These are phyloP conservation scores for Pseudomonodictys pantanalensis DNA, from an alignment of 495 filamentous ascomycete genomes.

Conservation along the genomic window DNA sequence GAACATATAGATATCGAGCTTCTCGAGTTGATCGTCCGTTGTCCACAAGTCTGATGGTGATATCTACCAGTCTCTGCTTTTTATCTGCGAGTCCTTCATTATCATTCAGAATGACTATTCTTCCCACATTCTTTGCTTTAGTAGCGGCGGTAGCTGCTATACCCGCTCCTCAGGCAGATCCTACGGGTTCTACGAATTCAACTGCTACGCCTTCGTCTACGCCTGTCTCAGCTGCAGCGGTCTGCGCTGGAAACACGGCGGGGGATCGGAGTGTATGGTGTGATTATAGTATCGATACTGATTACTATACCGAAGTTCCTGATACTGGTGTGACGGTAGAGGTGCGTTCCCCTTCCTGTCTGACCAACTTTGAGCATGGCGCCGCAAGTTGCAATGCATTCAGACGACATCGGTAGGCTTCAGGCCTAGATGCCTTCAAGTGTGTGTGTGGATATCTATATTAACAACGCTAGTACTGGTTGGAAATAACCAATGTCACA, in stretches of 20 bases:
- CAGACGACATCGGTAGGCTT: too few species aligned
- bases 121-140: constrained; percentile 1
- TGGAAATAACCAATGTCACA: constrained; percentile 22
- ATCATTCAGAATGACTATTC: constrained; percentile 7
- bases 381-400: too few species aligned
- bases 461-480: constrained; percentile 20
- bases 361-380: too few species aligned
- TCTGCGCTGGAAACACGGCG: constrained; percentile 18
- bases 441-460: too few species aligned
- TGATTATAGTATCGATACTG: constrained; percentile 25
- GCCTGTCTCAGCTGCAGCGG: constrained; percentile 1
- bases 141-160: constrained; percentile 8
- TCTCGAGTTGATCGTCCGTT: too few species aligned
- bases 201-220: constrained; percentile 1
- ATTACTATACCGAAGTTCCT: constrained; percentile 23
- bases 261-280: constrained; percentile 26
- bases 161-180: constrained; percentile 10
- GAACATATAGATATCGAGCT: too few species aligned
- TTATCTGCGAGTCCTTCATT: not conserved
- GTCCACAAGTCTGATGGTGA: too few species aligned
- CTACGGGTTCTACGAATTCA: too few species aligned
- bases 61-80: too few species aligned
- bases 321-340: constrained; percentile 25
- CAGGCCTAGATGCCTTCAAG: too few species aligned
- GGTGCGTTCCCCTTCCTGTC: constrained; percentile 16